Conservation (phyloP, 2,329 filamentous ascomycete species). For the Phialemoniopsis sp. region DNA sequence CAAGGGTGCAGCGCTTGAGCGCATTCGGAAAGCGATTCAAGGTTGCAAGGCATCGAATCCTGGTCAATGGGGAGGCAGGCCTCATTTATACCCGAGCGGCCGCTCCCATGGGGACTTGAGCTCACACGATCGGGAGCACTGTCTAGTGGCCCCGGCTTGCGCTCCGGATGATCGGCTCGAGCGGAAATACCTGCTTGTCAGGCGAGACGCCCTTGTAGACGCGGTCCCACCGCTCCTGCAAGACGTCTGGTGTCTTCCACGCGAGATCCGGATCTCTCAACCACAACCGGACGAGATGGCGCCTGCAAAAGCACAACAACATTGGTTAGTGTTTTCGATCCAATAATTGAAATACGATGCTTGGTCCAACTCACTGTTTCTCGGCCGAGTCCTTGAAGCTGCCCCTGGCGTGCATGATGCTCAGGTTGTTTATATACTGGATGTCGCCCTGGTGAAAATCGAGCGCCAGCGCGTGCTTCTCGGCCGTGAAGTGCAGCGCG, state of each 20-base stretch:
- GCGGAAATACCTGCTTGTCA: constrained; percentile 50
- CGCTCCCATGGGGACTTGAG: no score
- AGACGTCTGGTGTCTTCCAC: constrained; percentile 39
- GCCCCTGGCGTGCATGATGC: constrained; percentile 47
- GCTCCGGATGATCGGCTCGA: constrained; percentile 46
- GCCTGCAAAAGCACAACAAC: no score
- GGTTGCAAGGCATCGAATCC: no score
- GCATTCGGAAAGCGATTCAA: no score
- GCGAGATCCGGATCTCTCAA: constrained; percentile 43
- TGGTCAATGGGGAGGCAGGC: no score
- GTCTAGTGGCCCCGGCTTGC: no score
- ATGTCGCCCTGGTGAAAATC: constrained; percentile 48
- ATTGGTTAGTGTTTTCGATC: no score
- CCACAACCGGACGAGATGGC: constrained; percentile 46
- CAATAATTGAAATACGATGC: no score
- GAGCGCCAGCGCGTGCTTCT: constrained; percentile 37
- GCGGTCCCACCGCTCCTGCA: constrained; percentile 44
- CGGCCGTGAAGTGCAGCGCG: constrained; percentile 43
- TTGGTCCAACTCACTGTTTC: constrained; percentile 39
- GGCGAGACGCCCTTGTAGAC: constrained; percentile 48
- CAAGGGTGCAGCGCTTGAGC: no score
- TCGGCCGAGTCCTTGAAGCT: constrained; percentile 39
- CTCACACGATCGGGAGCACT: no score
- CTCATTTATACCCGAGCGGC: no score
- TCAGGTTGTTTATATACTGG: constrained; percentile 51